Evolutionary conservation across 2,329 filamentous ascomycete species (phyloP).

Genomic region (Ceratocystis cubensis): DNA sequence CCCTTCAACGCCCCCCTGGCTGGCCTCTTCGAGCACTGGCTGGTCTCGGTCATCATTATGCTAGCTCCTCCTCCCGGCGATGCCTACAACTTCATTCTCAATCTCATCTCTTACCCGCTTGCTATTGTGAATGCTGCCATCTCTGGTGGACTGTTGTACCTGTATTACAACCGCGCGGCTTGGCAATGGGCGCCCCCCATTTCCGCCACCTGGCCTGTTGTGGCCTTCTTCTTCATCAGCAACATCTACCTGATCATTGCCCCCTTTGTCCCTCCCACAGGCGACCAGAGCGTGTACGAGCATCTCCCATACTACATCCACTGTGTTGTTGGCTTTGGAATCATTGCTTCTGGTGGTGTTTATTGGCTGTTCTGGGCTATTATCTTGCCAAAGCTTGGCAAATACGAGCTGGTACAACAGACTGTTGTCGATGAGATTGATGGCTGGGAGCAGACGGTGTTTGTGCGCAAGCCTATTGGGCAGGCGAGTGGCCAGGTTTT

Average conservation of each 20-base stretch:
- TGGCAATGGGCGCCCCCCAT: constrained; percentile 44
- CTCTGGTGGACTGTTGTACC: constrained; percentile 39
- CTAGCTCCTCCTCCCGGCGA: constrained; percentile 54
- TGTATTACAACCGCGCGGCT: constrained; percentile 38
- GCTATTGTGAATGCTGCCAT: constrained; percentile 46
- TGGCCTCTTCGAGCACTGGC: constrained; percentile 51
- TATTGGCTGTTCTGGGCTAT: constrained; percentile 47
- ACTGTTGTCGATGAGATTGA: constrained; percentile 43
- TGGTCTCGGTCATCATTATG: constrained; percentile 52
- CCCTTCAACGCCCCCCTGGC: constrained; percentile 51
- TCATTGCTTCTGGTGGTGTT: constrained; percentile 39
- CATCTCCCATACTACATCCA: constrained; percentile 45
- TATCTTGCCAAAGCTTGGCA: constrained; percentile 39
- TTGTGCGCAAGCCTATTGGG: constrained; percentile 33
- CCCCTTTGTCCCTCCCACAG: constrained; percentile 42
- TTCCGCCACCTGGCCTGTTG: constrained; percentile 41
- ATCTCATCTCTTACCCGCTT: constrained; percentile 53
- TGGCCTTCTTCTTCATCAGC: constrained; percentile 46
- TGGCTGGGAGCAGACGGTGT: constrained; percentile 49
- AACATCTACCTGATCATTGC: constrained; percentile 50
- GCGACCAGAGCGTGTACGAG: constrained; percentile 42
- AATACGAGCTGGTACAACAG: constrained; percentile 45
- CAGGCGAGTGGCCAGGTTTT: background rate
- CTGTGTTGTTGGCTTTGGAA: constrained; percentile 44
- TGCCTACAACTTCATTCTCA: constrained; percentile 51